Evolutionary conservation across 768 basidiomycete species (phyloP), one percentile per base, ranked within the genome.

Genomic region (Auriscalpium vulgare): DNA sequence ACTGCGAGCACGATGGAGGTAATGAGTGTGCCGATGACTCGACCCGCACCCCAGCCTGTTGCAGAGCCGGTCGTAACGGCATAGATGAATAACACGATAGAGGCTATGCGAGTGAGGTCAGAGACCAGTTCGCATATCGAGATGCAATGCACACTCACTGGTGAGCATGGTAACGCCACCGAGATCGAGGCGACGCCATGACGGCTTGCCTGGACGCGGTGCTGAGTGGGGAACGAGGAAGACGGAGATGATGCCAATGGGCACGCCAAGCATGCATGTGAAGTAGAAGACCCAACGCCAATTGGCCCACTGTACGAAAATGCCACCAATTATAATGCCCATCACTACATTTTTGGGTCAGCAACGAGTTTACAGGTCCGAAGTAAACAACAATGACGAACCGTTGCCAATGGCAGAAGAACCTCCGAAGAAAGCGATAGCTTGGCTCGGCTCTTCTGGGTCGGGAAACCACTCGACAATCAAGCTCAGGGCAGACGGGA

Each of bases 251-350:
- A 72, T 66, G 29, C 65, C 64, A n/a, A 72, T 60, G 38, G 69
- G 40, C 4, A 43, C 40, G 40, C 40, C 66, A 44, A 78, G 59
- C 53, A 76, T 69, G 37, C 74, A 71, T n/a, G 75, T 69, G 58
- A 77, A 70, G 59, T 71, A 75, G 66, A 79, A 78, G 38, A 77
- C 73, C 76, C 76, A 76, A 10, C 57, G 56, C 74, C 75, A 77
- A 16, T 62, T 65, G 14, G 70, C 67, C 52, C 62, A 68, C 48
- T 68, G 58, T 21, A 72, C 68, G 61, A 74, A 69, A 29, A 73
- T 58, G 9, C 67, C 74, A 47, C 74, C 74, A 21, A 74, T 69
- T 51, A 71, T 62, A 10, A 71, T 55, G 29, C 71, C 71, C 14
- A 43, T 4, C 14, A 43, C 40, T 43, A 43, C 17, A 43, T 9